Evolutionary conservation across 2,329 filamentous ascomycete genomes (phyloP).

Genomic region (Penicillium sp.): DNA sequence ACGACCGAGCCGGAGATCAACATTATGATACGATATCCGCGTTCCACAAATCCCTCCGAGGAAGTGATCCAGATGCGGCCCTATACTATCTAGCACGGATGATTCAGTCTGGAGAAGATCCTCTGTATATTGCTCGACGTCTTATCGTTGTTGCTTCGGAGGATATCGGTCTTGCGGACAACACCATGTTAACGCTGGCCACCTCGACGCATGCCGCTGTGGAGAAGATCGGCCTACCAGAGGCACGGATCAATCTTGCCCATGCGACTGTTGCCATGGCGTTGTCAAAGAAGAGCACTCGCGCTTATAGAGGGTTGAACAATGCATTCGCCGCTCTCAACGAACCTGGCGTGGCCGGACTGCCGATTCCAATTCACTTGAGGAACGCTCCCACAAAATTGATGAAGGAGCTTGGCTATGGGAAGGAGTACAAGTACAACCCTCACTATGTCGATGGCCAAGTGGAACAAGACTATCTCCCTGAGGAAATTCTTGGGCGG

Average conservation of each 20-base stretch:
- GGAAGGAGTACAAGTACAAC: slow-evolving; percentile 94
- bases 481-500: slow-evolving; percentile 71
- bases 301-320: slow-evolving; percentile 80
- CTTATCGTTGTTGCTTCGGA: slow-evolving; percentile 95
- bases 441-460: slow-evolving; percentile 82
- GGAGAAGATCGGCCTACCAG: slow-evolving; percentile 93
- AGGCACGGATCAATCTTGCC: slow-evolving; percentile 88
- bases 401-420: slow-evolving; percentile 92
- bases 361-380: slow-evolving; percentile 85
- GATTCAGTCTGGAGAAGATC: slow-evolving; percentile 93
- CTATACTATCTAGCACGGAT: slow-evolving; percentile 95
- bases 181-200: slow-evolving; percentile 78
- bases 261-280: slow-evolving; percentile 83
- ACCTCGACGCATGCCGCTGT: slow-evolving; percentile 84
- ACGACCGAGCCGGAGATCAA: slow-evolving; percentile 92
- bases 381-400: slow-evolving; percentile 89
- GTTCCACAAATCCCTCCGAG: slow-evolving; percentile 93
- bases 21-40: slow-evolving; percentile 98
- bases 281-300: slow-evolving; percentile 81
- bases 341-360: slow-evolving; percentile 79
- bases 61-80: slow-evolving; percentile 81
- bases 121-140: slow-evolving; percentile 86
- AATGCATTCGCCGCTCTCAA: slow-evolving; percentile 78
- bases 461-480: slow-evolving; percentile 89
- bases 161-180: slow-evolving; percentile 90